phyloP scores from a whole-genome alignment of 148 eudicot genomes.

The Silene conica region DNA sequence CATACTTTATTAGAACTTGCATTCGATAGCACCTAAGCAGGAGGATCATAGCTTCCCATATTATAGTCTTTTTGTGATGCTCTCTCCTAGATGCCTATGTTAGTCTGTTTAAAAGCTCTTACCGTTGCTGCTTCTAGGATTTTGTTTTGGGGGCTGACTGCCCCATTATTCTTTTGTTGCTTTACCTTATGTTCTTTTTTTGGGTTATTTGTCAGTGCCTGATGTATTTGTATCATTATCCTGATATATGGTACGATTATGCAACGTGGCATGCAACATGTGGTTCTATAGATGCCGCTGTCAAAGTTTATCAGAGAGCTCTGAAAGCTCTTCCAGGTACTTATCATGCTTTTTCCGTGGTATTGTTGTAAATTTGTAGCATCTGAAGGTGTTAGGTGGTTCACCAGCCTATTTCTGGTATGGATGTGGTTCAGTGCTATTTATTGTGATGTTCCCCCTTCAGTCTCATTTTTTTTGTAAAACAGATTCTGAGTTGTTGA shows the following conservation, averaged over 20 bases:
- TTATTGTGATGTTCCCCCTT: neutral
- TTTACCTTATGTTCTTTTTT: slow-evolving; percentile 17
- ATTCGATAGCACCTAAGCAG: neutral
- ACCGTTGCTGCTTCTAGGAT: slow-evolving; percentile 1
- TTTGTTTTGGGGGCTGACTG: slow-evolving; percentile 17
- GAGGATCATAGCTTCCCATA: neutral
- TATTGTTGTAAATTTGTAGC: neutral
- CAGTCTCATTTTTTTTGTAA: slow-evolving; percentile 2
- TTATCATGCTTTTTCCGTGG: slow-evolving; percentile 7
- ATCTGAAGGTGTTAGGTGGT: neutral
- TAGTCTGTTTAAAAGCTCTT: slow-evolving; percentile 10
- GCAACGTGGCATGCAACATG: slow-evolving; percentile 94
- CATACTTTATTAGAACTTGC: neutral
- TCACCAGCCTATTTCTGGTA: neutral
- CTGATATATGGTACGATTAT: slow-evolving; percentile 98
- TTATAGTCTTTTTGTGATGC: neutral
- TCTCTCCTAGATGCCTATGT: neutral
- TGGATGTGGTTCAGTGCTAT: neutral
- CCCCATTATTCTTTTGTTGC: neutral
- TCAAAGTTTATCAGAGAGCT: slow-evolving; percentile 84
- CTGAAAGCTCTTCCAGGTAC: slow-evolving; percentile 98
- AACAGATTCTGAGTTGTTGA: slow-evolving; percentile 78
- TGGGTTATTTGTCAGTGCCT: slow-evolving; percentile 61
- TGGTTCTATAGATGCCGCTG: slow-evolving; percentile 83
- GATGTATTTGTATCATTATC: slow-evolving; percentile 97